Percentiles rank a stretch among this genome's conserved stretches.
phyloP scores from a whole-genome alignment of 495 filamentous ascomycete genomes.

The Pseudomonodictys pantanalensis region DNA sequence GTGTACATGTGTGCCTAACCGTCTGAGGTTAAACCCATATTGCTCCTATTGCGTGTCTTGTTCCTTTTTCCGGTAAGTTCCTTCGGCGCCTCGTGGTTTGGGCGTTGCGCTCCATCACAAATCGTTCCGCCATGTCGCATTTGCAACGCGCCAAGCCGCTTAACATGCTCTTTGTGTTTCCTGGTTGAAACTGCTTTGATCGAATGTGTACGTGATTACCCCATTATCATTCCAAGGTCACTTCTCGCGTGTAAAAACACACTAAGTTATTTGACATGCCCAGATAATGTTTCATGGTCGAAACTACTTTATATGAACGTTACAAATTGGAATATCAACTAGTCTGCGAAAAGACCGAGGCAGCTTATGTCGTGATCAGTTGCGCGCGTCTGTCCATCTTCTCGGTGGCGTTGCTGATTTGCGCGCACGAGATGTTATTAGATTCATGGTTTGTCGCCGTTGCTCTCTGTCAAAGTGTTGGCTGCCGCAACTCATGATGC shows the following conservation, averaged over 20 bases:
- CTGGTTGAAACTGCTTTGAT: background rate
- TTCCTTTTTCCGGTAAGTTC: background rate
- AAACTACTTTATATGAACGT: background rate
- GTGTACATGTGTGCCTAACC: background rate
- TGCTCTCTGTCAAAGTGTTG: too few species aligned
- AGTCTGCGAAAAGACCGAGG: too few species aligned
- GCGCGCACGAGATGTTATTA: too few species aligned
- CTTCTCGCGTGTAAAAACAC: background rate
- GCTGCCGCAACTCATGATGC: too few species aligned
- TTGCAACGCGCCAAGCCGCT: background rate
- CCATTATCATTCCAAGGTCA: background rate
- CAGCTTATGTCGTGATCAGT: too few species aligned
- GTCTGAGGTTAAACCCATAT: background rate
- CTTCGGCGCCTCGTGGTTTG: background rate
- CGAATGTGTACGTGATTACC: background rate
- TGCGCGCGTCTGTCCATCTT: too few species aligned
- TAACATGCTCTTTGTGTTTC: background rate
- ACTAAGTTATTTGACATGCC: background rate
- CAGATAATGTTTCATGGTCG: background rate
- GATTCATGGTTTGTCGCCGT: too few species aligned
- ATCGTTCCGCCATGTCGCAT: background rate
- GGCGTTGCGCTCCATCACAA: background rate
- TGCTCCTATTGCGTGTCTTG: background rate
- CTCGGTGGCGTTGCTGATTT: too few species aligned
- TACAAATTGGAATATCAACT: too few species aligned